A percentile compares a stretch with the other conserved stretches of the same genome.
phyloP scores from a whole-genome alignment of 345 rosid genomes.

The Carallia pectinifolia region DNA sequence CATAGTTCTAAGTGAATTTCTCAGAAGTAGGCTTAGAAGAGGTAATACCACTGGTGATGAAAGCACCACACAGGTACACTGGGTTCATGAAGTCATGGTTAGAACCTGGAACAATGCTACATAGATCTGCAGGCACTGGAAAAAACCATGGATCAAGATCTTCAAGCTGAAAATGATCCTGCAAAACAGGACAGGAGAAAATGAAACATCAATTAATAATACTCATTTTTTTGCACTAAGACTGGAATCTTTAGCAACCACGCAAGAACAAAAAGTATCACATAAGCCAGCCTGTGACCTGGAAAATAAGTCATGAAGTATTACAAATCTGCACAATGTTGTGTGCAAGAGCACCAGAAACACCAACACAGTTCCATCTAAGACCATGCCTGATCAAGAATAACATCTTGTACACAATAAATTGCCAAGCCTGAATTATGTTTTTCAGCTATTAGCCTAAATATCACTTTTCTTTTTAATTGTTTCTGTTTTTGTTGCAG shows the following conservation, averaged over 20 bases:
- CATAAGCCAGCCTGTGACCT: background rate
- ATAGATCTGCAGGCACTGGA: conserved; percentile 61
- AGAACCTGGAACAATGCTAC: conserved; percentile 70
- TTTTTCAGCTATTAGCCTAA: too few relatives aligned
- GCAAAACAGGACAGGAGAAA: conserved; percentile 26
- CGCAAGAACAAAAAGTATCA: background rate
- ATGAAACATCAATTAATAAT: conserved; percentile 7
- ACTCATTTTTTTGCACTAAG: background rate
- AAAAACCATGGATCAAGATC: conserved; percentile 81
- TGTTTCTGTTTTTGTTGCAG: too few relatives aligned
- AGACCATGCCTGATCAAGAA: background rate
- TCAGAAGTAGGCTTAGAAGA: conserved; percentile 16
- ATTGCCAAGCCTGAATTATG: too few relatives aligned
- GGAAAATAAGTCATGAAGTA: background rate
- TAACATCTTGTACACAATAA: too few relatives aligned
- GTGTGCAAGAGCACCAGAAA: background rate
- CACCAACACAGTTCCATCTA: background rate
- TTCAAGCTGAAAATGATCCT: conserved; percentile 46
- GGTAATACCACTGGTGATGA: conserved; percentile 89
- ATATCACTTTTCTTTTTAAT: too few relatives aligned
- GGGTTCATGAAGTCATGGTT: conserved; percentile 70
- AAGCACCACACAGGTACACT: conserved; percentile 64
- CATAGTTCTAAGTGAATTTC: background rate
- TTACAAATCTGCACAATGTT: background rate
- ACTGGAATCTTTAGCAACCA: background rate